Evolutionary conservation across 805 yeast species (phyloP).

Genomic region (Nakazawaea holstii): DNA sequence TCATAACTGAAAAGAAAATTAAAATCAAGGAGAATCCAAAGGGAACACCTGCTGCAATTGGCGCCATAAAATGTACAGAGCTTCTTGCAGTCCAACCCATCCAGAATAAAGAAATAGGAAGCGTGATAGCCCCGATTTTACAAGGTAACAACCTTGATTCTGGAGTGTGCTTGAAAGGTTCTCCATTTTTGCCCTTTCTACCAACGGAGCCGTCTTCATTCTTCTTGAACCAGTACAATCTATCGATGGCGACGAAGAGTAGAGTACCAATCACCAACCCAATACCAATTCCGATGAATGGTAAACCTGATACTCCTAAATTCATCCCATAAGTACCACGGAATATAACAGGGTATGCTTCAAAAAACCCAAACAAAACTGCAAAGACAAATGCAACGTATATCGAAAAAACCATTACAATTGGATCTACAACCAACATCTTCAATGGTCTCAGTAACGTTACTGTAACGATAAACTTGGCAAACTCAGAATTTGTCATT

Average conservation of each 20-base stretch:
- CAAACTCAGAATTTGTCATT: slow-evolving; percentile 27
- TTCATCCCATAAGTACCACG: slow-evolving; percentile 57
- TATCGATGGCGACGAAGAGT: slow-evolving; percentile 46
- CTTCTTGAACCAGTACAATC: slow-evolving; percentile 43
- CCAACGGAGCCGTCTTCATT: slow-evolving; percentile 59
- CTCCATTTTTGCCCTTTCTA: slow-evolving; percentile 51
- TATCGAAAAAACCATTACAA: slow-evolving; percentile 61
- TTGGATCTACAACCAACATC: slow-evolving; percentile 71
- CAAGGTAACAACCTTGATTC: slow-evolving; percentile 57
- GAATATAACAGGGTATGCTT: slow-evolving; percentile 73
- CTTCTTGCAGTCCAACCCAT: slow-evolving; percentile 69
- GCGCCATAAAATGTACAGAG: slow-evolving; percentile 70
- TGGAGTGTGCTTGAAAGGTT: slow-evolving; percentile 49
- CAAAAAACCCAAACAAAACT: slow-evolving; percentile 73
- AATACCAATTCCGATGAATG: slow-evolving; percentile 67
- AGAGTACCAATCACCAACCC: slow-evolving; percentile 57
- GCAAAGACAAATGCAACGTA: slow-evolving; percentile 75
- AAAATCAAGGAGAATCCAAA: slow-evolving; percentile 72
- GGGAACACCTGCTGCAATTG: slow-evolving; percentile 71
- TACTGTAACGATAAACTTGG: slow-evolving; percentile 40
- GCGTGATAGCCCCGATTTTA: slow-evolving; percentile 59
- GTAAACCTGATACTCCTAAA: slow-evolving; percentile 58
- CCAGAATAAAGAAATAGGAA: slow-evolving; percentile 75
- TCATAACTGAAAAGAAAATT: slow-evolving; percentile 64
- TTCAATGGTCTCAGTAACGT: slow-evolving; percentile 59